Conservation (phyloP, 1,139 yeast species). For the Hyphopichia buzzinii region DNA sequence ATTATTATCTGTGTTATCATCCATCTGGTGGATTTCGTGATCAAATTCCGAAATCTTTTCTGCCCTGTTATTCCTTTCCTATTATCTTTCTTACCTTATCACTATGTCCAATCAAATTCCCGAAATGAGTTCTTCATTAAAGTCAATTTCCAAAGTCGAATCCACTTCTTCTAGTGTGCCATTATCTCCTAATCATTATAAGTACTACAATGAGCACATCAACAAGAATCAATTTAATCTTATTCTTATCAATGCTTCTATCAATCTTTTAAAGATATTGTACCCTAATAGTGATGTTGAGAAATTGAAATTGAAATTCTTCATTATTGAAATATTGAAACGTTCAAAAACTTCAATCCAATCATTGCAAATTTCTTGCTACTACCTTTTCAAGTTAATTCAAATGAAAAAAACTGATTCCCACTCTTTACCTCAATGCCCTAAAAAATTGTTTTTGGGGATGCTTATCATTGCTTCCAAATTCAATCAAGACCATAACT, state of each 20-base stretch:
- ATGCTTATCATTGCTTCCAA: constrained; percentile 69
- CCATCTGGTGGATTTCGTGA: not conserved
- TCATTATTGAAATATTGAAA: constrained; percentile 62
- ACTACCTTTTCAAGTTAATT: constrained; percentile 53
- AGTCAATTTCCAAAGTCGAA: not conserved
- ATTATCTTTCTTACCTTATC: too few relatives aligned
- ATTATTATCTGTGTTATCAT: not conserved
- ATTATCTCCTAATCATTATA: constrained; percentile 33
- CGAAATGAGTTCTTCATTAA: not conserved
- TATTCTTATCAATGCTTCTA: constrained; percentile 37
- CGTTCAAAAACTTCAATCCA: constrained; percentile 68
- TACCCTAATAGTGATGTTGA: constrained; percentile 23
- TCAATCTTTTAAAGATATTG: constrained; percentile 36
- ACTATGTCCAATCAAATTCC: too few relatives aligned
- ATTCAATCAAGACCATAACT: constrained; percentile 71
- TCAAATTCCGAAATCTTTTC: constrained; percentile 1
- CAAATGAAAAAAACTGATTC: constrained; percentile 7
- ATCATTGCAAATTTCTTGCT: constrained; percentile 65
- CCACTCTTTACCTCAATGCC: constrained; percentile 36
- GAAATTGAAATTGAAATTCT: constrained; percentile 35
- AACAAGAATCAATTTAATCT: constrained; percentile 43
- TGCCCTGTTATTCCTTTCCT: not conserved
- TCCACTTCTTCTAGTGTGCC: not conserved
- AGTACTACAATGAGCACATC: constrained; percentile 39
- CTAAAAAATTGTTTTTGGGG: constrained; percentile 65